Percentiles rank a stretch among this genome's conserved stretches.
Conservation (phyloP, 1,139 yeast species). For the Schwanniomyces etchellsii region DNA sequence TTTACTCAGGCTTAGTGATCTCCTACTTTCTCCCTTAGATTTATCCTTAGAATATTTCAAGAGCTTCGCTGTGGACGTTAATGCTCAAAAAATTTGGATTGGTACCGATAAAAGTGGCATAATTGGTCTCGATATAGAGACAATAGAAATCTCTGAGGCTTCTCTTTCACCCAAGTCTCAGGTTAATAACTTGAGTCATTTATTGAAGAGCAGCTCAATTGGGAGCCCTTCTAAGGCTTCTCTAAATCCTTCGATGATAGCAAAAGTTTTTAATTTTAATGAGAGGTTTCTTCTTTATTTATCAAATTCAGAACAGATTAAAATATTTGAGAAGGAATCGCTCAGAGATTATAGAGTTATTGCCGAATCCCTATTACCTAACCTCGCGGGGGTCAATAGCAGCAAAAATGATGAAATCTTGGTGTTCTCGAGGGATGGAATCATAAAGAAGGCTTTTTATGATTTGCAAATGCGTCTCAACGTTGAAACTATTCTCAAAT, state of each 20-base stretch:
- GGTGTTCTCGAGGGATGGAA: constrained; percentile 38
- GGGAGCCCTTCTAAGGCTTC: constrained; percentile 5
- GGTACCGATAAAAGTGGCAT: constrained; percentile 9
- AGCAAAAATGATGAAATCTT: constrained; percentile 22
- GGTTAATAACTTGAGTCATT: constrained; percentile 1
- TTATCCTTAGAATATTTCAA: constrained; percentile 13
- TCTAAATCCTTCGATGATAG: constrained; percentile 5
- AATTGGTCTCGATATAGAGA: constrained; percentile 7
- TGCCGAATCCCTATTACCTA: constrained; percentile 28
- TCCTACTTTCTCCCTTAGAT: constrained; percentile 15
- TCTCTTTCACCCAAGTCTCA: constrained; percentile 7
- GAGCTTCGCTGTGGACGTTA: constrained; percentile 18
- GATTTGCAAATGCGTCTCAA: neutral
- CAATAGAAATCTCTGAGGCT: constrained; percentile 8
- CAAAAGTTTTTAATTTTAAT: constrained; percentile 11
- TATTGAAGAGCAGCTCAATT: constrained; percentile 2
- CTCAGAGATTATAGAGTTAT: constrained; percentile 11
- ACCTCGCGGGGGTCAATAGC: constrained; percentile 32
- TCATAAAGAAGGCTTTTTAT: constrained; percentile 17
- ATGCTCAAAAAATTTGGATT: constrained; percentile 16
- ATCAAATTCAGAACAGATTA: constrained; percentile 27
- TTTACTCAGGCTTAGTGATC: constrained; percentile 21
- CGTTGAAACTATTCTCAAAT: neutral
- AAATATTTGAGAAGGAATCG: constrained; percentile 13
- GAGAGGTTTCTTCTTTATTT: constrained; percentile 20